Conservation (phyloP, 2,329 filamentous ascomycete genomes). For the Pestalotiopsis sp. region DNA sequence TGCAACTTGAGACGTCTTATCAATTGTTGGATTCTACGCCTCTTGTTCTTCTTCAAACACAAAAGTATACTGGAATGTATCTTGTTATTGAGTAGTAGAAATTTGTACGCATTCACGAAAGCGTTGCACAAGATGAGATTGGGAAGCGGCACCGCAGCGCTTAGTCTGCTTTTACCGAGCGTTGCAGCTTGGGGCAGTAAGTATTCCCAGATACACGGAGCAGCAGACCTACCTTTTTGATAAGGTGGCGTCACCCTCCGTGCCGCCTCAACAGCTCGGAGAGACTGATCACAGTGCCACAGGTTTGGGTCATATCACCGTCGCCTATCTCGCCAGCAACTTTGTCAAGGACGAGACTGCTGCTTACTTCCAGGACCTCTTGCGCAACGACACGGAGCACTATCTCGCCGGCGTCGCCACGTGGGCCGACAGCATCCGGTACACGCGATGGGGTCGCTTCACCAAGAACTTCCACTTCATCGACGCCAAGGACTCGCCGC, state of each 20-base stretch:
- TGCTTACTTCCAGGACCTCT: conserved; percentile 57
- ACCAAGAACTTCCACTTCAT: conserved; percentile 69
- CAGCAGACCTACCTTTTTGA: not conserved
- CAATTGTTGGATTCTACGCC: not conserved
- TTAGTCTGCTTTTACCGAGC: conserved; percentile 33
- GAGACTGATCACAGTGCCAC: conserved; percentile 14
- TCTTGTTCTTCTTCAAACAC: not conserved
- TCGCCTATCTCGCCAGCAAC: conserved; percentile 63
- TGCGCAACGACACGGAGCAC: conserved; percentile 54
- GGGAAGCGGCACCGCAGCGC: conserved; percentile 22
- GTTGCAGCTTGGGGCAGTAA: conserved; percentile 44
- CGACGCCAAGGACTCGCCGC: conserved; percentile 66
- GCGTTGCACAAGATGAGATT: conserved; percentile 27
- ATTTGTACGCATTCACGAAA: too few species aligned
- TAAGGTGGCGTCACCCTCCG: not conserved
- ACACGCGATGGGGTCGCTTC: conserved; percentile 64
- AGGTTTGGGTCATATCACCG: conserved; percentile 67
- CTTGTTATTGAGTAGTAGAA: not conserved
- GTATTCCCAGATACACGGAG: conserved; percentile 17
- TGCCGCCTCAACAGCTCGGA: not conserved
- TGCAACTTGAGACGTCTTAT: not conserved
- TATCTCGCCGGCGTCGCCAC: conserved; percentile 66
- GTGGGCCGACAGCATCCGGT: conserved; percentile 69
- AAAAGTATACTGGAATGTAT: not conserved
- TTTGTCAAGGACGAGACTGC: conserved; percentile 60